Base-by-base conservation (phyloP, 306 rosid species). In the Cucurbita moschata region DNA sequence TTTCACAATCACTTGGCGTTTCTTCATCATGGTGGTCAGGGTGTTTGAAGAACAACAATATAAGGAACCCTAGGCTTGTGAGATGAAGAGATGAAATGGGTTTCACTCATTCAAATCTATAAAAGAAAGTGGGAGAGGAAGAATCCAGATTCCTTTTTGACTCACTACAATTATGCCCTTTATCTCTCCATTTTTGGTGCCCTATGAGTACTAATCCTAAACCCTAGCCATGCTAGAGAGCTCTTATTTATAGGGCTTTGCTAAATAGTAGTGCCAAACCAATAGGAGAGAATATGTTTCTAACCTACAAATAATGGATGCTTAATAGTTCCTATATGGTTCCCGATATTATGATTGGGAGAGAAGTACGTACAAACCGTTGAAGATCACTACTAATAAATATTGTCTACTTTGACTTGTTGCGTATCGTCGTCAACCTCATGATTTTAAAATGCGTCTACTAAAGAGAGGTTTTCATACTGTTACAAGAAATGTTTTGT, bases 1-100 rank as follows among this genome's bases (percentile, higher is more conserved):
- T 74, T 81, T 91, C 75, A 86, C 86, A 40, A 87, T 90, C 7
- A 93, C 98, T 76, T 90, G 96, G 10, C 86, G 55, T 84, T 87
- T 92, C 87, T 88, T 92, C 98, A 92, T 92, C n/a, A 62, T 78
- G 23, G 19, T 54, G 3, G 9, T 43, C 13, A 44, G 49, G 10
- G 49, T 2, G 0, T 44, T 21, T 4, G 0, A 4, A 21, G 30
- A 23, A 26, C 2, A 0, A 37, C 16, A 16, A 39, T 1, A 39
- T 0, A 0, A 8, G 4, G 8, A 19, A 10, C 38, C 52, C n/a
- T 66, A 43, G 8, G 7, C 16, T 66, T 11, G 12, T 18, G 3
- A 64, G 49, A 64, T 39, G 71, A 59, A 59, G 10, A 40, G 13
- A 30, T 40, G 35, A 64, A 40, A n/a, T 64, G 51, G 71, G 52